Evolutionary conservation across 2,329 filamentous ascomycete genomes (phyloP).

Genomic region (Myriangium duriaei): DNA sequence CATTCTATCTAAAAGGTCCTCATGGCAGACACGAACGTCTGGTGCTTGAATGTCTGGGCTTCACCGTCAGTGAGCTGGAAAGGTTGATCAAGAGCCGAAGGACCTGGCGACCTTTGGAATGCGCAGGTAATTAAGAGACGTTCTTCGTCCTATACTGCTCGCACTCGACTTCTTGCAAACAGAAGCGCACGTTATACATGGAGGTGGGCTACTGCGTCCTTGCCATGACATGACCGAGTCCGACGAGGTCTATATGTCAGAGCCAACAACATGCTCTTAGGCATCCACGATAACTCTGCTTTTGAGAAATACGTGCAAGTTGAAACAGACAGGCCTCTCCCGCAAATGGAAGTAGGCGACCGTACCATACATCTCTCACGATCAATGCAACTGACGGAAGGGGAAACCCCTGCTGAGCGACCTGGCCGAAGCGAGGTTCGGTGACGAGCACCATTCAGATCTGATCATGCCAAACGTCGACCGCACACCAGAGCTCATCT

Average conservation of each 20-base stretch:
- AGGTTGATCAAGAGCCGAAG: too few species aligned
- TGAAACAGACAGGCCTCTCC: slow-evolving; percentile 21
- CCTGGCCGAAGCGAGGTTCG: slow-evolving; percentile 27
- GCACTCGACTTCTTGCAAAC: slow-evolving; percentile 19
- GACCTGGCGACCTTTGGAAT: slow-evolving; percentile 8
- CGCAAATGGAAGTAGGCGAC: slow-evolving; percentile 20
- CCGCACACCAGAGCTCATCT: slow-evolving; percentile 27
- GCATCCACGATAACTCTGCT: slow-evolving; percentile 21
- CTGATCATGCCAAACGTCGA: slow-evolving; percentile 26
- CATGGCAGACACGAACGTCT: slow-evolving; percentile 26
- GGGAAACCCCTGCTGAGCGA: slow-evolving; percentile 25
- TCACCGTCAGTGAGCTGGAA: slow-evolving; percentile 26
- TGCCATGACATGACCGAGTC: too few species aligned
- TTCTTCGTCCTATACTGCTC: slow-evolving; percentile 17
- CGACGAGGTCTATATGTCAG: slow-evolving; percentile 28
- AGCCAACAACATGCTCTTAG: slow-evolving; percentile 27
- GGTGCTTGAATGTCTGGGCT: slow-evolving; percentile 25
- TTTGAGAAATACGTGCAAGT: slow-evolving; percentile 21
- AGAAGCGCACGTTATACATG: slow-evolving; percentile 20
- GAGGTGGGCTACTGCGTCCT: too few species aligned
- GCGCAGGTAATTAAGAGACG: slow-evolving; percentile 12
- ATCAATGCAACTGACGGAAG: slow-evolving; percentile 21
- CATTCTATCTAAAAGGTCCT: slow-evolving; percentile 22
- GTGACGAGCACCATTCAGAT: slow-evolving; percentile 19
- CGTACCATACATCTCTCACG: slow-evolving; percentile 23